Base-by-base conservation (phyloP, 768 basidiomycete species). In the Cyathus striatus region DNA sequence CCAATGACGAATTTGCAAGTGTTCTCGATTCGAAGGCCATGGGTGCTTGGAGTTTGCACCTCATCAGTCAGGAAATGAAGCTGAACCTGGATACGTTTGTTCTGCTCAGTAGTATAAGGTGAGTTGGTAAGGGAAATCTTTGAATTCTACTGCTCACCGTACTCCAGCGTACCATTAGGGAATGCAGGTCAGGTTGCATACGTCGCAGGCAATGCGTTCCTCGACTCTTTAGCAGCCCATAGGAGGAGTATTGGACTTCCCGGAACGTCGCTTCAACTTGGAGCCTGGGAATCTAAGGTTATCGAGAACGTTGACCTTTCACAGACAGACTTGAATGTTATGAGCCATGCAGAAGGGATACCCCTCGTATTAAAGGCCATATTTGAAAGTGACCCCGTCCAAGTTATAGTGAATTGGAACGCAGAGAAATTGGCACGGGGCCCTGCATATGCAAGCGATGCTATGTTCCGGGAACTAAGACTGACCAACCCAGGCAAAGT, bases 1-100 rank as follows among this genome's bases (percentile, higher is more conserved):
- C 55, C 21, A 27, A 42, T 5, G 32, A 49, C 6, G 50, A 51
- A 23, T 60, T 60, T 41, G 55, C 55, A 4, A 50, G 44, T 2
- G 59, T 59, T 2, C 50, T 61, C 35, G 52, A 55, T 2, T 56
- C 60, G 23, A 63, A 59, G 41, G 56, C 61, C 18, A 30, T 52
- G 16, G 62, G 53, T 1, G 60, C 61, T 1, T 63, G 62, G 61
- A 63, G 63, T 41, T 49, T 65, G 7, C 62, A 65, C 42, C 9
- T 50, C 4, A 51, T 57, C 30, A 51, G 56, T 30, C 52, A 52
- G 32, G 55, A 60, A 30, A 49, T 65, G 18, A 49, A 44, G 3
- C 53, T 62, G 3, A 25, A 48, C 4, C 53, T 65, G 14, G 57
- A 63, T 6, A 54, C 58, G 3, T 65, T 63, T 41, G 55, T 60